Evolutionary conservation across 495 filamentous ascomycete genomes (phyloP), one percentile per base, ranked within the genome.

Genomic region (Endocarpon pusillum): DNA sequence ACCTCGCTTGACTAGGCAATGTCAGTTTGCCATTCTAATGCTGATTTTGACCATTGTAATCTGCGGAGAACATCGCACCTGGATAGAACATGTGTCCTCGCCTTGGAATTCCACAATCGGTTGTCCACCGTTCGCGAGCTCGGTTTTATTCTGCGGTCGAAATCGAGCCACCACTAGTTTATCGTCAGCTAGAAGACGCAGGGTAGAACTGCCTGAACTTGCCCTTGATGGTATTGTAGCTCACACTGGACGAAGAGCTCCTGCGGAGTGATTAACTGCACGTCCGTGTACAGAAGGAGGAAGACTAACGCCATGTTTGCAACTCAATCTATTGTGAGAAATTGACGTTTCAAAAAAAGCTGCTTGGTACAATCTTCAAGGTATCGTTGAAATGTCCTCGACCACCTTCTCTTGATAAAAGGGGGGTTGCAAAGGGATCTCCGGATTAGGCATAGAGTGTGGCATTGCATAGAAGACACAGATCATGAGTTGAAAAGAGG

Each of bases 81-180:
- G 76, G 49, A 96, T 66, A 28, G 52, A 64, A 60, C 91, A 96
- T 48, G 87, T 94, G 47, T 96, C 85, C 31, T 81, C 78, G 40
- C 74, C 73, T 50, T 85, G 73, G 49, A 97, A 96, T 20, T 65
- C 59, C 26, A 96, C 89, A 42, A 96, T 84, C 38, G 83, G 76
- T 56, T 87, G 71, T 54, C 91, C 89, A 42, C 89, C 91, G 38
- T 76, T 82, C 38, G 76, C 66, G 44, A 89, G 66, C 59, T 97
- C 89, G 43, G 84, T 63, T 54, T 81, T 84, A 62, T 97, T 97
- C 55, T 93, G 87, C 41, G 89, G 89, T 42, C 89, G 77, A 59
- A 97, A 97, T 45, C 89, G 81, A 59, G 86, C 89, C 55, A 97
- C 85, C 49, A 97, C 89, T 70, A 39, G 15, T 17, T 3, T 17